Percentiles rank a stretch among this genome's conserved stretches.
Conservation (phyloP, 768 basidiomycete species). For the Mycena chlorophos region DNA sequence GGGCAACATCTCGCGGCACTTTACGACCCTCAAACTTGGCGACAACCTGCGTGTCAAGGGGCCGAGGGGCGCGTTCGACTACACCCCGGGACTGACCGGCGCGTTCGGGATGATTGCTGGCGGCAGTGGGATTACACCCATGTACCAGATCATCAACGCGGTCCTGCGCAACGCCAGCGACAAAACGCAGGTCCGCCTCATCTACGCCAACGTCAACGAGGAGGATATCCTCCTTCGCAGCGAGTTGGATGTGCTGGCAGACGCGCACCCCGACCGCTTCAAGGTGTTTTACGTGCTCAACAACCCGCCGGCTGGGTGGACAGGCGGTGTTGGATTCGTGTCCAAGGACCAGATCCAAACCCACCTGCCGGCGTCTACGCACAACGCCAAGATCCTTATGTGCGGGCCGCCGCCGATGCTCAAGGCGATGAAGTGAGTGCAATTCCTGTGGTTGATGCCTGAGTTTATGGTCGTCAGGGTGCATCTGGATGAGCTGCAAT, state of each 20-base stretch:
- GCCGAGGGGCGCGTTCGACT: slow-evolving; percentile 93
- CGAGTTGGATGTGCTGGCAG: slow-evolving; percentile 80
- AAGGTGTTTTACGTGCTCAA: slow-evolving; percentile 90
- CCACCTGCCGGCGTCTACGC: slow-evolving; percentile 64
- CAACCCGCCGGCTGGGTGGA: slow-evolving; percentile 88
- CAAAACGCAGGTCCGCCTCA: slow-evolving; percentile 77
- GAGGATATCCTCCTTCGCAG: slow-evolving; percentile 91
- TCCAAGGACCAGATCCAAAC: slow-evolving; percentile 87
- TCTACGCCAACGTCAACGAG: slow-evolving; percentile 93
- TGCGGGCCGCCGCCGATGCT: slow-evolving; percentile 72
- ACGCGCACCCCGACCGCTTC: slow-evolving; percentile 61
- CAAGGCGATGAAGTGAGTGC: slow-evolving; percentile 50
- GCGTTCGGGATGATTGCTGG: slow-evolving; percentile 97
- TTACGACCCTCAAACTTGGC: slow-evolving; percentile 81
- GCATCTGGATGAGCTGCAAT: slow-evolving; percentile 84
- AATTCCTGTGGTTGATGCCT: slow-evolving; percentile 1
- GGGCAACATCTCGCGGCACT: slow-evolving; percentile 92
- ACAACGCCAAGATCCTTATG: slow-evolving; percentile 81
- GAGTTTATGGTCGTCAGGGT: slow-evolving; percentile 50
- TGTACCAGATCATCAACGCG: slow-evolving; percentile 98
- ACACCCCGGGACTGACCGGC: slow-evolving; percentile 66
- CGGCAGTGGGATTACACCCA: slow-evolving; percentile 97
- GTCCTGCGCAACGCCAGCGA: slow-evolving; percentile 87
- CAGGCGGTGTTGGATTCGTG: slow-evolving; percentile 89
- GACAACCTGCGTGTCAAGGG: slow-evolving; percentile 91